Evolutionary conservation across 257 asterid genomes (phyloP), one percentile per base, ranked within the genome.

Genomic region (Solanum medicagineum): DNA sequence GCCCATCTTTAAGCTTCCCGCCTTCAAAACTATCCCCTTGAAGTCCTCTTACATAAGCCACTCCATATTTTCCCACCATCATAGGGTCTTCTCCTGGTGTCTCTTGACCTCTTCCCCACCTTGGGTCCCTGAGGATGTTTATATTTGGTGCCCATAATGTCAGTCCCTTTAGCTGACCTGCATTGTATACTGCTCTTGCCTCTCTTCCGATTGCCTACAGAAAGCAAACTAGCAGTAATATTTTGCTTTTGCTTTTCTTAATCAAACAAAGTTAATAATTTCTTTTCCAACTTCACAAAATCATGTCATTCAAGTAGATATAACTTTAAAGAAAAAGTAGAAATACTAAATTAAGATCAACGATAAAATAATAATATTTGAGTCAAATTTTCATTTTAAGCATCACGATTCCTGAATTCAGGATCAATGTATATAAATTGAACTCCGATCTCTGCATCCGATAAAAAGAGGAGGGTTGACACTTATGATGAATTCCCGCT

Each of bases 1-100:
- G 85, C 16, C 92, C 88, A 60, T 90, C 90, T 29, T 85, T 75
- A 11, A 89, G 89, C 74, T 81, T 54, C 40, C 94, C 95, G 22
- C 95, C 97, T 86, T 89, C 91, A 49, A 90, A 91, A 80, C 90
- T 90, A 53, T 94, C 97, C 44, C 98, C 98, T 82, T 93, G 95
- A 40, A 94, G 84, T 32, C 98, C 98, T 82, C 95, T 91, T 53
- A 94, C 98, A 85, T 90, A 93, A 16, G 97, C 75, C 32, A 88
- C 88, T 62, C 88, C 87, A 86, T 89, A 89, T 10, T 32, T 57
- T 14, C 89, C 86, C 22, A 79, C 86, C 42, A 88, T 71, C 85
- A 82, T 26, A 4, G 92, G 92, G 81, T 89, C 92, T 85, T 88
- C 92, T 57, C 92, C 92, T 0, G 90, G 87, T 51, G 92, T 89